Base-by-base conservation (phyloP, 2,329 filamentous ascomycete species). In the Mollisiaceae sp. region DNA sequence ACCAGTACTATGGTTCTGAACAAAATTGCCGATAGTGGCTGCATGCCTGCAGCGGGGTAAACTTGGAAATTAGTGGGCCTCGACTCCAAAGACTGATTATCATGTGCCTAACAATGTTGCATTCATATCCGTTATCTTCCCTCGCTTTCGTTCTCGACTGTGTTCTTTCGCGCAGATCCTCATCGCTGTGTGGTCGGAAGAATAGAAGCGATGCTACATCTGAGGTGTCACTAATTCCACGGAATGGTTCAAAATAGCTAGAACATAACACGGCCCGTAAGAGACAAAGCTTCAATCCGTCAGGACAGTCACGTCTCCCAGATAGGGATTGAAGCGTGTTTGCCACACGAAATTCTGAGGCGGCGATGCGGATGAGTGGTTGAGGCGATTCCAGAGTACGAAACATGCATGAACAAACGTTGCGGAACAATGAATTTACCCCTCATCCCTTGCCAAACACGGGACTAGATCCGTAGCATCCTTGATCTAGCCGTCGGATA, bases 1-100 rank as follows among this genome's bases (percentile, higher is more conserved):
- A n/a, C 52, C 27, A 47, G 18, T 8, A 57, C 35, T 39, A 18
- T 39, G 43, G 52, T 52, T 36, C 50, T 63, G 60, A 52, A 55
- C 8, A 54, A 24, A 66, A 60, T 59, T 66, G 65, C 65, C 65
- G 65, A 54, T 62, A 43, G 38, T 59, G 58, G 50, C 50, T 63
- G 60, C 58, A 50, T 61, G 39, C 36, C 55, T 35, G 47, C 61
- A 61, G 65, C 65, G 65, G 65, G 65, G 65, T 66, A 66, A 64
- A 63, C 18, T 50, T 57, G 50, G 52, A 27, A 43, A 56, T 36
- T 22, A 35, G 60, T 47, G 60, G 50, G 60, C 20, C 50, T 22
- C 8, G 35, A n/a, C 60, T 38, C 50, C 41, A 22, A 62, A 56
- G 24, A 11, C 3, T 41, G 27, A 9, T 39, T 38, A 39, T 61